Conservation (phyloP, 208 protist species). For the Trypanosoma caninum region DNA sequence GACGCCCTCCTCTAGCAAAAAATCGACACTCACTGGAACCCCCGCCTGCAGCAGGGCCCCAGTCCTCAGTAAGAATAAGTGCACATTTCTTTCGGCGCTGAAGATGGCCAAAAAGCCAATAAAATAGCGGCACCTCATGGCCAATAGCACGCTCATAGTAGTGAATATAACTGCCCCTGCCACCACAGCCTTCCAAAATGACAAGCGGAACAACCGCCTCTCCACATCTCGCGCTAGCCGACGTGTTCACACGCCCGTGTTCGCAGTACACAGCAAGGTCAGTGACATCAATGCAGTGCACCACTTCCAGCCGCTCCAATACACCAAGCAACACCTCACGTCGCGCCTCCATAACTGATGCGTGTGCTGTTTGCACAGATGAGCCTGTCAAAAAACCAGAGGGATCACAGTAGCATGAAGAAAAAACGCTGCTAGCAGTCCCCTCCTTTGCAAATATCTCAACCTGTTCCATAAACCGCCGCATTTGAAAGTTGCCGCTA, state of each 20-base stretch:
- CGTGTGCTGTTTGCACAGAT: too few species aligned
- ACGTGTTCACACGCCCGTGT: neutral
- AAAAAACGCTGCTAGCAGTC: neutral
- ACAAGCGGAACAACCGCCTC: constrained; percentile 43
- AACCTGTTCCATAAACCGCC: constrained; percentile 32
- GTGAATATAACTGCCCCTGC: constrained; percentile 35
- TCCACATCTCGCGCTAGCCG: neutral
- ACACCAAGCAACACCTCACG: constrained; percentile 28
- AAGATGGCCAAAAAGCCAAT: constrained; percentile 52
- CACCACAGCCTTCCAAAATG: constrained; percentile 42
- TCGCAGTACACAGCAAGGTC: constrained; percentile 24
- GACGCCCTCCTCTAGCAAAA: neutral
- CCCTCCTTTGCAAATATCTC: constrained; percentile 32
- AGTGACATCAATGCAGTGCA: constrained; percentile 40
- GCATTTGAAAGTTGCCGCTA: constrained; percentile 31
- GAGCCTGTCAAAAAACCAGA: neutral
- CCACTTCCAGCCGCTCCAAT: constrained; percentile 41
- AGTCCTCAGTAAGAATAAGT: constrained; percentile 53
- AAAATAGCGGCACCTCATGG: constrained; percentile 32
- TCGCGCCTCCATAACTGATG: constrained; percentile 11
- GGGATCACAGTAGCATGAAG: neutral
- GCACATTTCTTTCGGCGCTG: constrained; percentile 58
- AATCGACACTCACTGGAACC: neutral
- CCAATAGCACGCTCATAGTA: constrained; percentile 58
- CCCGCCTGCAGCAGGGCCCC: neutral